Percentiles rank a stretch among this genome's conserved stretches.
Conservation (phyloP, 2,329 filamentous ascomycete genomes). For the Eutypa lata region DNA sequence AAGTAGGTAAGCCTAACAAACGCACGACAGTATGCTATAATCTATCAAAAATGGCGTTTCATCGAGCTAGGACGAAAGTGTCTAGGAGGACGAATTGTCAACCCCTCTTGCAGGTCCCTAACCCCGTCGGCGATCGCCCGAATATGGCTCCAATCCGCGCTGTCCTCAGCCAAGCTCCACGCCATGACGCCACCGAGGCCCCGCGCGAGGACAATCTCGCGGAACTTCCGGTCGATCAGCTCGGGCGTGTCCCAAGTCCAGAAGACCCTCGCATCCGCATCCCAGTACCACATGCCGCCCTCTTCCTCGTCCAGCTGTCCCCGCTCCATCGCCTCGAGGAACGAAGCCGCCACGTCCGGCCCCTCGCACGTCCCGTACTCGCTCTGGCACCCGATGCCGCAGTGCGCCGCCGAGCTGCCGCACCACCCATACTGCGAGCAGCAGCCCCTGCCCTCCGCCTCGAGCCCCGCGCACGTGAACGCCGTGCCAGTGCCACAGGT, state of each 20-base stretch:
- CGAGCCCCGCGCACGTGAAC: background rate
- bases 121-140: background rate
- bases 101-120: too few relatives aligned
- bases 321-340: conserved; percentile 47
- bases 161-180: conserved; percentile 71
- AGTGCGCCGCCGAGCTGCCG: conserved; percentile 11
- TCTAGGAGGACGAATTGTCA: too few relatives aligned
- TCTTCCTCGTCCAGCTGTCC: conserved; percentile 52
- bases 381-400: conserved; percentile 29
- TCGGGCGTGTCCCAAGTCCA: conserved; percentile 69
- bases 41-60: too few relatives aligned
- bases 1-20: too few relatives aligned
- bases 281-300: conserved; percentile 68
- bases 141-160: background rate
- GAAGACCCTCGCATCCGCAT: conserved; percentile 55
- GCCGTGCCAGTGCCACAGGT: conserved; percentile 41
- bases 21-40: too few relatives aligned
- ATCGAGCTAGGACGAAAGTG: too few relatives aligned
- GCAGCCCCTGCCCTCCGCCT: background rate
- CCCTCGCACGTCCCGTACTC: conserved; percentile 39
- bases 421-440: conserved; percentile 4
- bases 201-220: conserved; percentile 50
- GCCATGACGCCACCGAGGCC: conserved; percentile 68
- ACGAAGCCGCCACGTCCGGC: conserved; percentile 55
- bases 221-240: conserved; percentile 59